Evolutionary conservation across 2,329 filamentous ascomycete genomes (phyloP).

Genomic region (Fusarium luffae): DNA sequence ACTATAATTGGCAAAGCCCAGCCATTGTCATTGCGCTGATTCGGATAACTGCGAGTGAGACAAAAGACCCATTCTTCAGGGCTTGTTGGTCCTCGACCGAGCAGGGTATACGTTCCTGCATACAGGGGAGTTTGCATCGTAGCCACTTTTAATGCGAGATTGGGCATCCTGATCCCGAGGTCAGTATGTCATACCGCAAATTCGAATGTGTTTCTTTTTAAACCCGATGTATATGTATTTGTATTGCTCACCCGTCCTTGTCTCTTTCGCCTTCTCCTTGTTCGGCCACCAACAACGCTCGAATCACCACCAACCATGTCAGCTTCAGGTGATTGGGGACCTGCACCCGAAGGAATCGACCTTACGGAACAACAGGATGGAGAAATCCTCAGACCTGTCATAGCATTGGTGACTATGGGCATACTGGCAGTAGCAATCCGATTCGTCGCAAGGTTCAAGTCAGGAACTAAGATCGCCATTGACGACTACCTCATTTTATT

Average conservation of each 20-base stretch:
- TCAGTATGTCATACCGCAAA: neutral
- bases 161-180: neutral
- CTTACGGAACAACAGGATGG: neutral
- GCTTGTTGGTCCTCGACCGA: neutral
- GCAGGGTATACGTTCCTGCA: neutral
- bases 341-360: neutral
- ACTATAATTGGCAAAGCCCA: neutral
- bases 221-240: neutral
- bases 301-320: neutral
- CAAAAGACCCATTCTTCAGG: neutral
- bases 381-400: neutral
- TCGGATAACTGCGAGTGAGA: neutral
- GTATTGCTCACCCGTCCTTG: neutral
- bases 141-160: neutral
- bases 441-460: neutral
- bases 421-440: conserved; percentile 2
- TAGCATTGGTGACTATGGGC: neutral
- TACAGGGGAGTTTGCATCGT: neutral
- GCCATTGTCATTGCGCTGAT: neutral
- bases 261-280: too few relatives aligned
- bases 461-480: neutral
- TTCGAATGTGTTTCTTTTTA: too few relatives aligned
- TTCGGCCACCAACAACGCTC: too few relatives aligned
- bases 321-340: conserved; percentile 4
- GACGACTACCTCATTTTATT: conserved; percentile 1